Evolutionary conservation across 2,329 filamentous ascomycete genomes (phyloP).

Genomic region (Ceratocystis ficicola): DNA sequence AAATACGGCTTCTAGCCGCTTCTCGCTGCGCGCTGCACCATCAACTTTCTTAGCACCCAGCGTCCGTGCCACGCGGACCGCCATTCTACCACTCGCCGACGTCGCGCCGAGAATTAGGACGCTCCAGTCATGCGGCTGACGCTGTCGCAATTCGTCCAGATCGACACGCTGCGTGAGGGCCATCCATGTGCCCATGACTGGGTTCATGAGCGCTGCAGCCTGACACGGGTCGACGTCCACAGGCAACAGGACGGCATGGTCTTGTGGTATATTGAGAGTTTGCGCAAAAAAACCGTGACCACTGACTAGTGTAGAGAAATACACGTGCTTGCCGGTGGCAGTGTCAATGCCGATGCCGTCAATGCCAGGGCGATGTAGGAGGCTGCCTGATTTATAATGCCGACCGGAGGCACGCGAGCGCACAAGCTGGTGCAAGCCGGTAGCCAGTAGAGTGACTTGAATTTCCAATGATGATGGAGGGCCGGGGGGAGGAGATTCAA

Average conservation of each 20-base stretch:
- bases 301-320: constrained; percentile 33
- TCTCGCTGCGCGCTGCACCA: constrained; percentile 36
- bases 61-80: constrained; percentile 36
- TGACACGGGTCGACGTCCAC: constrained; percentile 36
- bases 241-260: constrained; percentile 33
- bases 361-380: constrained; percentile 41
- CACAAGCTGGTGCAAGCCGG: constrained; percentile 43
- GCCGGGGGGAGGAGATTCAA: not conserved
- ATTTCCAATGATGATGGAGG: not conserved
- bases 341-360: constrained; percentile 41
- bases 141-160: not conserved
- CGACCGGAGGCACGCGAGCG: constrained; percentile 40
- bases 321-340: constrained; percentile 37
- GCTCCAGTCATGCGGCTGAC: constrained; percentile 31
- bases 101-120: constrained; percentile 43
- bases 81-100: constrained; percentile 40
- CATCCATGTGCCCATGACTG: constrained; percentile 47
- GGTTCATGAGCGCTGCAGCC: constrained; percentile 44
- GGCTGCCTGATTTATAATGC: constrained; percentile 40
- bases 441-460: constrained; percentile 41
- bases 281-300: constrained; percentile 33
- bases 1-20: not conserved
- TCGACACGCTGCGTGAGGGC: constrained; percentile 37
- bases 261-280: constrained; percentile 36
- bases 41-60: constrained; percentile 40